phyloP scores from a whole-genome alignment of 345 rosid species.

The Eucalyptus fibrosa region DNA sequence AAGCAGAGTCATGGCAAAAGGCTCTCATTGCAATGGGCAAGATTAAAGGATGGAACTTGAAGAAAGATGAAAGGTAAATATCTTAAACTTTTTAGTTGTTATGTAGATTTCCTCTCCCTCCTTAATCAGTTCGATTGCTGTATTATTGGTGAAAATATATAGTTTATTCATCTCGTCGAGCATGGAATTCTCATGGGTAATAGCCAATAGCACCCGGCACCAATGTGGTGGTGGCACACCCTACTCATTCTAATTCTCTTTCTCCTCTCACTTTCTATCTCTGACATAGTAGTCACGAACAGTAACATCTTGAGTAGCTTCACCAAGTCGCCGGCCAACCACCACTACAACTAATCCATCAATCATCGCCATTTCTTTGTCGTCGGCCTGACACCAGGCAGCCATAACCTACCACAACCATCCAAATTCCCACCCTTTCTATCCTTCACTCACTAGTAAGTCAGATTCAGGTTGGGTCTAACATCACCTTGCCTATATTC shows the following conservation, averaged over 20 bases:
- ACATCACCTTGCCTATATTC: too few relatives aligned
- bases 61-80: background rate
- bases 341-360: too few relatives aligned
- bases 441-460: too few relatives aligned
- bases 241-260: background rate
- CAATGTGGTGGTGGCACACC: background rate
- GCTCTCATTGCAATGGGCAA: background rate
- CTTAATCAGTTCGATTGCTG: accelerated
- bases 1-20: background rate
- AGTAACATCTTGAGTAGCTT: too few relatives aligned
- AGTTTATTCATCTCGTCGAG: background rate
- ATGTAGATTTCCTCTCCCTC: background rate
- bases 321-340: too few relatives aligned
- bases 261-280: too few relatives aligned
- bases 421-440: too few relatives aligned
- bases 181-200: background rate
- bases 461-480: too few relatives aligned
- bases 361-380: too few relatives aligned
- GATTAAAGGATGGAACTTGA: background rate
- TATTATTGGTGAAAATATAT: background rate
- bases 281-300: too few relatives aligned
- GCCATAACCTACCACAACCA: too few relatives aligned
- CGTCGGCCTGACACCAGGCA: too few relatives aligned
- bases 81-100: background rate
- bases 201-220: background rate